These are phyloP conservation scores for Conoideocrella luteorostrata DNA, from an alignment of 2,329 filamentous ascomycete genomes.

Conservation along the genomic window DNA sequence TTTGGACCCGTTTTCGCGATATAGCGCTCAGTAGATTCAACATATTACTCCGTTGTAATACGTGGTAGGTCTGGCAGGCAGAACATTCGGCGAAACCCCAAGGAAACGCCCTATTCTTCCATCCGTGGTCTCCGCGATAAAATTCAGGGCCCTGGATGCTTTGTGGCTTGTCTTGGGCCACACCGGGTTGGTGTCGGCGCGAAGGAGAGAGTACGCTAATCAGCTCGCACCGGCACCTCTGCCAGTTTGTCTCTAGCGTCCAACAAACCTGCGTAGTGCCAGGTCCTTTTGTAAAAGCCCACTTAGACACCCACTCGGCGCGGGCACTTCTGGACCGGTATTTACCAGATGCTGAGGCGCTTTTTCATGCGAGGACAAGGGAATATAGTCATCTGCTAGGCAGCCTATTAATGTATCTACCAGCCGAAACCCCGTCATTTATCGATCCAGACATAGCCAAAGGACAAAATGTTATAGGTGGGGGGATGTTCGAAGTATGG, in stretches of 20 bases:
- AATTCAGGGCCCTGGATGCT: conserved; percentile 5
- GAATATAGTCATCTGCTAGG: too few species aligned
- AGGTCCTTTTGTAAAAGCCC: conserved; percentile 20
- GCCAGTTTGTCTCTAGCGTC: conserved; percentile 17
- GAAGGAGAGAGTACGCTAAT: neutral
- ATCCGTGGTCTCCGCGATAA: conserved; percentile 3
- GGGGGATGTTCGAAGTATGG: too few species aligned
- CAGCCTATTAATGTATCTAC: conserved; percentile 1
- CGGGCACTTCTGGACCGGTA: conserved; percentile 7
- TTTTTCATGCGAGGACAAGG: neutral
- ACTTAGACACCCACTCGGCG: conserved; percentile 12
- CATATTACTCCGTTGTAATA: neutral
- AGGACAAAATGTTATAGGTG: too few species aligned
- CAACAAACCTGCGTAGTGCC: conserved; percentile 9
- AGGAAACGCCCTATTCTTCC: too few species aligned
- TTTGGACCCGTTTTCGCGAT: neutral
- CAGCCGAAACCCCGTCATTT: neutral
- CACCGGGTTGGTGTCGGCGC: too few species aligned
- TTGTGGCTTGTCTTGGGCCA: neutral
- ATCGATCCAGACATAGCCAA: too few species aligned
- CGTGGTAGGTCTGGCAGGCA: neutral
- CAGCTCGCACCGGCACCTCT: conserved; percentile 12
- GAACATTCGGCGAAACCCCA: too few species aligned
- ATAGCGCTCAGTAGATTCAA: neutral
- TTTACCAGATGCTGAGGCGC: too few species aligned